Evolutionary conservation across 1,139 yeast genomes (phyloP).

Genomic region (Lodderomyces parapsilosis): DNA sequence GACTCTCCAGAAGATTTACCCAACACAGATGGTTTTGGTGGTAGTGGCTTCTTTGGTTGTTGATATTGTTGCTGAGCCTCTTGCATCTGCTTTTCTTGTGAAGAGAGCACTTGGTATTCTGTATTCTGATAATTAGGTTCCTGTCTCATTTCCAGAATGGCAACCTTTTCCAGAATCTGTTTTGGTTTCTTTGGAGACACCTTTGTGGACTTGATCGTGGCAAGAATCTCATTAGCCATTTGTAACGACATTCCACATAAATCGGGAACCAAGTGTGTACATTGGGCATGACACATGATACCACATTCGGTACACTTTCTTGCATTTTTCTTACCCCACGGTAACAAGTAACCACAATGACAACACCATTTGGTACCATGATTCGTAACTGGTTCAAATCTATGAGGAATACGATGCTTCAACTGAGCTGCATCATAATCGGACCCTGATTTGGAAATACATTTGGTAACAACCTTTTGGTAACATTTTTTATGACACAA

Average conservation of each 20-base stretch:
- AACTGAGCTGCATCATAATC: conserved; percentile 87
- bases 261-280: conserved; percentile 94
- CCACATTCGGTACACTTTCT: conserved; percentile 95
- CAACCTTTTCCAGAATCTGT: conserved; percentile 1
- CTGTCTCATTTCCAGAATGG: not conserved
- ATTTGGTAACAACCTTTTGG: conserved; percentile 89
- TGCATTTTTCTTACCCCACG: conserved; percentile 94
- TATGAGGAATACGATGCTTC: conserved; percentile 94
- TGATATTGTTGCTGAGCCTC: conserved; percentile 15
- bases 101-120: not conserved
- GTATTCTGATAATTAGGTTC: not conserved
- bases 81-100: conserved; percentile 4
- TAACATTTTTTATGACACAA: conserved; percentile 94
- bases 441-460: conserved; percentile 87
- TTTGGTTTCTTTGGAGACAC: conserved; percentile 14
- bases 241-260: conserved; percentile 99
- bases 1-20: conserved; percentile 12
- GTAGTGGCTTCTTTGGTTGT: conserved; percentile 13
- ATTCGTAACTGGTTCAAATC: conserved; percentile 86
- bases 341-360: conserved; percentile 94
- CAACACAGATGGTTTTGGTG: conserved; percentile 10
- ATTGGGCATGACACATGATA: conserved; percentile 87
- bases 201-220: conserved; percentile 74
- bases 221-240: conserved; percentile 85
- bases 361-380: conserved; percentile 99